These are phyloP conservation scores for Yamadazyma diospyri DNA, from an alignment of 1,139 yeast species.

Conservation along the genomic window DNA sequence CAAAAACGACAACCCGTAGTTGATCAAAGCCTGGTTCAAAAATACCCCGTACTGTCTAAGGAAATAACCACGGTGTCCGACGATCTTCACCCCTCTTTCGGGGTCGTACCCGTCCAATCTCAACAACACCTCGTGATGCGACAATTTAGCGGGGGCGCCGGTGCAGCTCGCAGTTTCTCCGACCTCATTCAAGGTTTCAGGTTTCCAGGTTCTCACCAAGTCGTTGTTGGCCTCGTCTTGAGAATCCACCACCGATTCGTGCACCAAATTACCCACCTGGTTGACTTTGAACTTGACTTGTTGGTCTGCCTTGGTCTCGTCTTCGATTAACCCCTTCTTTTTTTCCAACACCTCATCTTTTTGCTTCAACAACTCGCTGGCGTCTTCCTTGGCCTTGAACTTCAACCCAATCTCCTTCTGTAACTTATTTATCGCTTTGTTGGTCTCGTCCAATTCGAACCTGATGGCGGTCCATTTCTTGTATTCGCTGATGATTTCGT, in stretches of 20 bases:
- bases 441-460: constrained; percentile 85
- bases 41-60: constrained; percentile 93
- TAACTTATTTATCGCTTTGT: constrained; percentile 79
- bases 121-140: constrained; percentile 92
- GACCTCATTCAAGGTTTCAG: constrained; percentile 52
- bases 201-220: constrained; percentile 83
- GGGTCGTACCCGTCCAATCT: constrained; percentile 98
- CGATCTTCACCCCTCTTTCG: constrained; percentile 96
- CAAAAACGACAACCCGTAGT: constrained; percentile 87
- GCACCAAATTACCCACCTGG: constrained; percentile 90
- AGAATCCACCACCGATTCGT: constrained; percentile 83
- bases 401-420: constrained; percentile 92
- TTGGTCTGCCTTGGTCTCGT: constrained; percentile 78
- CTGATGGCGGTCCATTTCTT: constrained; percentile 90
- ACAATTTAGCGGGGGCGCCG: constrained; percentile 71
- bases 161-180: constrained; percentile 69
- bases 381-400: constrained; percentile 94
- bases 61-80: constrained; percentile 98
- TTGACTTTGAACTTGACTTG: constrained; percentile 76
- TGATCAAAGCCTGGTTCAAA: constrained; percentile 95
- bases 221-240: constrained; percentile 89
- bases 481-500: constrained; percentile 88
- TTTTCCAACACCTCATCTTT: constrained; percentile 71
- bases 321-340: constrained; percentile 62
- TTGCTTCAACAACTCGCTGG: constrained; percentile 72